Percentiles rank a stretch among this genome's conserved stretches.
Conservation (phyloP, 164 flowering plant species). For the Umbilicus rupestris region DNA sequence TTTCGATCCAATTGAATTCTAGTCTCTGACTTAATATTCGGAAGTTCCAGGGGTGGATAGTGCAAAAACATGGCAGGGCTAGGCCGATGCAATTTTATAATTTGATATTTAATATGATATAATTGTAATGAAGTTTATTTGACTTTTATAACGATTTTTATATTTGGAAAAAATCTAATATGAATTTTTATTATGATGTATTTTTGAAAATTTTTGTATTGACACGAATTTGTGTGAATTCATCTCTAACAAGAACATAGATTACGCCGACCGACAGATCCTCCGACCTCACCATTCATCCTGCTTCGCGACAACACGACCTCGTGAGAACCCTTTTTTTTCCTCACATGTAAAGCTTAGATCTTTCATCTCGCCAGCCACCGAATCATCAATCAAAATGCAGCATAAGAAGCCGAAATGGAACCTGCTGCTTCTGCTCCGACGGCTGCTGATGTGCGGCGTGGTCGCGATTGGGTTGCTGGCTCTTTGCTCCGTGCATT, state of each 20-base stretch:
- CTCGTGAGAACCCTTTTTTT: background rate
- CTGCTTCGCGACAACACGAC: background rate
- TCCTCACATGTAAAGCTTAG: background rate
- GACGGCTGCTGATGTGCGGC: slow-evolving; percentile 5
- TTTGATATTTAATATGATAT: no score
- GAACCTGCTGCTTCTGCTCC: slow-evolving; percentile 5
- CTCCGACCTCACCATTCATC: background rate
- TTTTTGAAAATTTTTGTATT: no score
- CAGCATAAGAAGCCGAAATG: background rate
- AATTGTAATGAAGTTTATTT: no score
- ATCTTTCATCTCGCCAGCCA: background rate
- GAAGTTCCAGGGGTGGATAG: no score
- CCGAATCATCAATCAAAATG: background rate
- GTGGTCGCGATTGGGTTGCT: background rate
- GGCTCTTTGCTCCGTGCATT: slow-evolving; percentile 1
- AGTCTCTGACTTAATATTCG: no score
- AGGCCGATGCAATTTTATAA: no score
- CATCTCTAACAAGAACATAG: background rate
- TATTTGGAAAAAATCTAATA: no score
- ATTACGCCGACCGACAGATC: background rate
- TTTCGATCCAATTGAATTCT: no score
- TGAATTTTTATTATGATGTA: no score
- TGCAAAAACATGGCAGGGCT: no score
- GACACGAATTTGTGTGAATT: no score
- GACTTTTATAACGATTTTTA: no score